Conservation (phyloP, 176 grass and related monocot genomes). For the Oryza glumipatula region DNA sequence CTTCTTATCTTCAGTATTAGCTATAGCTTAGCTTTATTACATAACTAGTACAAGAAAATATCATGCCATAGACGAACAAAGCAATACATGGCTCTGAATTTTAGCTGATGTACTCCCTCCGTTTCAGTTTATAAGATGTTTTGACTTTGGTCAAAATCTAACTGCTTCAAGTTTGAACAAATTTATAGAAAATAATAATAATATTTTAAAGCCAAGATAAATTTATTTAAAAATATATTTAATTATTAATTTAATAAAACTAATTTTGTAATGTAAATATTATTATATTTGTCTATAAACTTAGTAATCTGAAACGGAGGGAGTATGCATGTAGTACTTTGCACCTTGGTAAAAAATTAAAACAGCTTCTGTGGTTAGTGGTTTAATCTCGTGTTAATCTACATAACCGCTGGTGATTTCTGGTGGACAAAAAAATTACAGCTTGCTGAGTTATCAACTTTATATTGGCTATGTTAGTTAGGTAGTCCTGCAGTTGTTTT, state of each 20-base stretch:
- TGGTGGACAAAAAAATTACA: conserved; percentile 26
- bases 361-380: neutral
- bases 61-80: neutral
- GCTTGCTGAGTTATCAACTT: neutral
- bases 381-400: neutral
- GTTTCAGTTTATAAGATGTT: too few species aligned
- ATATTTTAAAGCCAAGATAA: too few species aligned
- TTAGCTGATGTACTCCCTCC: neutral
- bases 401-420: neutral
- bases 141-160: too few species aligned
- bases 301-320: too few species aligned
- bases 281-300: too few species aligned
- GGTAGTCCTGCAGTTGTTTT: conserved; percentile 23
- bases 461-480: neutral
- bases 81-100: neutral
- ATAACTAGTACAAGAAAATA: neutral
- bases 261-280: too few species aligned
- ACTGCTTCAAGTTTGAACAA: too few species aligned
- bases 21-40: neutral
- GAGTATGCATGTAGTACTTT: too few species aligned
- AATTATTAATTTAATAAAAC: too few species aligned
- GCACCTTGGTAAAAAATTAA: neutral
- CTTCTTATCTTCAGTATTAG: neutral
- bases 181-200: too few species aligned
- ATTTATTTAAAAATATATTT: too few species aligned